Base-by-base conservation (phyloP, 2,329 filamentous ascomycete species). In the Fusarium keratoplasticum region DNA sequence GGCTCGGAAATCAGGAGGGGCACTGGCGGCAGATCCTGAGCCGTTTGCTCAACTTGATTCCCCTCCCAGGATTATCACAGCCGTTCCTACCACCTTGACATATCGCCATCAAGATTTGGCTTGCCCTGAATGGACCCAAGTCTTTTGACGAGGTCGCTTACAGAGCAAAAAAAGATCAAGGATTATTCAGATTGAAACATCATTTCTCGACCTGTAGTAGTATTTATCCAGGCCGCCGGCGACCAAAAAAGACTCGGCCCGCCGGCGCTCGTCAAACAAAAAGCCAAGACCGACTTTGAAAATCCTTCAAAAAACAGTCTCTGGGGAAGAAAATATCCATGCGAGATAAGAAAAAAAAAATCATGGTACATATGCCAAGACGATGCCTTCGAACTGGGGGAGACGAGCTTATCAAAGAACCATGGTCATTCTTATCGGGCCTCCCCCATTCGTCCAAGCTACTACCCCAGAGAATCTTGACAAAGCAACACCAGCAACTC, bases 261-360 rank as follows among this genome's bases (percentile, higher is more conserved):
- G 52, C n/a, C 52, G 52, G 52, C 52, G 52, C n/a, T 57, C 31
- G 4, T 36, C 13, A 36, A 33, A 14, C 14, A 57, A 33, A 54
- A 33, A 13, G 27, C 50, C 52, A 25, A 35, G 52, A 36, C 52
- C 14, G 31, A 57, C 52, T 25, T 33, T 57, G n/a, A 14, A 14
- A 57, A 22, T 36, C 52, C 20, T 36, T 31, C 27, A 52, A 22
- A 20, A 42, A 42, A 42, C 40, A n/a, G 25, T n/a, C 14, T 16
- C 29, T 10, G 27, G 58, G 58, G 40, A 61, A 57, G 18, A 16
- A 18, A 57, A 35, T 3, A 29, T 25, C 7, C 42, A 36, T 47
- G 40, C 59, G 31, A 63, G 60, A 63, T 63, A 63, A 63, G 60
- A 50, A n/a, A n/a, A 31, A n/a, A 47, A 47, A 50, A 10, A 35